phyloP scores from a whole-genome alignment of 495 filamentous ascomycete genomes.

The Penicillium paradoxum region DNA sequence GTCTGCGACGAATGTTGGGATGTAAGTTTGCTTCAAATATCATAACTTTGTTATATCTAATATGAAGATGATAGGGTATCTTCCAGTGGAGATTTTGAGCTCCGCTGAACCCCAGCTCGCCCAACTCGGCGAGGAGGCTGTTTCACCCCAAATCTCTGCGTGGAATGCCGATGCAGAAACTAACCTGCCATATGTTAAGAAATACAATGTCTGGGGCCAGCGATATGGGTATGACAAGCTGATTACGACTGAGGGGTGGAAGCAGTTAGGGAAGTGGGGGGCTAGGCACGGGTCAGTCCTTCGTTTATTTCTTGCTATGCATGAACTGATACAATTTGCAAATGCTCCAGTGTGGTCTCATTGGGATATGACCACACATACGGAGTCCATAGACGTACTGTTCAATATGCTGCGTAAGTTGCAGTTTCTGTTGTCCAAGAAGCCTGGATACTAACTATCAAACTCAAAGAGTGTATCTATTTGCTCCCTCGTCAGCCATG shows the following conservation, averaged over 20 bases:
- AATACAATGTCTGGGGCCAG: constrained; percentile 35
- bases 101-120: constrained; percentile 17
- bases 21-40: constrained; percentile 14
- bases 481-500: constrained; percentile 54
- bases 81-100: constrained; percentile 16
- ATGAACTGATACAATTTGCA: not conserved
- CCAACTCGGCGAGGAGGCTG: constrained; percentile 29
- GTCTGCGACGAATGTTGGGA: constrained; percentile 20
- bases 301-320: not conserved
- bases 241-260: constrained; percentile 41
- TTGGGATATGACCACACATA: constrained; percentile 31
- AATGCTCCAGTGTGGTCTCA: constrained; percentile 29
- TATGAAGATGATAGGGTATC: constrained; percentile 20
- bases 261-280: constrained; percentile 34
- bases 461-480: constrained; percentile 44
- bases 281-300: constrained; percentile 19
- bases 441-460: constrained; percentile 12
- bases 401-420: constrained; percentile 29
- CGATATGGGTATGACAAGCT: constrained; percentile 35
- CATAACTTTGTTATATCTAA: not conserved
- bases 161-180: constrained; percentile 35
- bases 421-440: constrained; percentile 27
- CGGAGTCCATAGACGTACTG: constrained; percentile 34
- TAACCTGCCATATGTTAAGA: constrained; percentile 34
- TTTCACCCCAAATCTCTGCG: constrained; percentile 25